phyloP scores from a whole-genome alignment of 2,329 filamentous ascomycete species.

The Fusarium caatingaense region DNA sequence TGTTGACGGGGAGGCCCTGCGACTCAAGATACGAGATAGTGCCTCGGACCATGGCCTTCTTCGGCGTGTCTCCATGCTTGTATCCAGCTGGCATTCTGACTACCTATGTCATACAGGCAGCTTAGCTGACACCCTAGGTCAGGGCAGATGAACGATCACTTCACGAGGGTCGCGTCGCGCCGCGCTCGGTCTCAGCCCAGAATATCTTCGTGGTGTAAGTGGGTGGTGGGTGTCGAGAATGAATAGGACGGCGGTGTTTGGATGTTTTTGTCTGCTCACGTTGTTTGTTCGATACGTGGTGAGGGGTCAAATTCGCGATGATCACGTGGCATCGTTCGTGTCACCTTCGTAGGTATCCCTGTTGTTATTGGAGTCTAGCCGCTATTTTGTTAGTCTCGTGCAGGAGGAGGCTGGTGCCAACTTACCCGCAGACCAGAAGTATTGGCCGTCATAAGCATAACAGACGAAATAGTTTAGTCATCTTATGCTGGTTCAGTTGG shows the following conservation, averaged over 20 bases:
- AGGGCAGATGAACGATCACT: no score
- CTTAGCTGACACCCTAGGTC: no score
- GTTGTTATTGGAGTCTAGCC: background rate
- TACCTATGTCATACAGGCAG: background rate
- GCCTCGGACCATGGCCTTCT: constrained; percentile 55
- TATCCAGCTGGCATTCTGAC: constrained; percentile 49
- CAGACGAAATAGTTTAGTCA: background rate
- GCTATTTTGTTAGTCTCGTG: background rate
- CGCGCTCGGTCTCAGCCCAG: constrained; percentile 6
- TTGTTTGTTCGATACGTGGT: constrained; percentile 13
- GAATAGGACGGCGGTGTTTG: constrained; percentile 46
- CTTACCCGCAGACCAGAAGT: background rate
- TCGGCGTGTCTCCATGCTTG: constrained; percentile 53
- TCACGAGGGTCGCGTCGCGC: background rate
- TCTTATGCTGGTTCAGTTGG: accelerated
- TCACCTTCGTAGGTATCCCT: background rate
- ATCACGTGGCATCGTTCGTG: constrained; percentile 38
- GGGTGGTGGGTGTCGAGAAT: constrained; percentile 46
- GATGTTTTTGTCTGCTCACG: constrained; percentile 50
- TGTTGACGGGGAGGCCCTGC: constrained; percentile 54
- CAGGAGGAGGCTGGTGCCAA: background rate
- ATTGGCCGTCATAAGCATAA: background rate
- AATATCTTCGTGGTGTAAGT: constrained; percentile 32
- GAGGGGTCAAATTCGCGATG: constrained; percentile 37
- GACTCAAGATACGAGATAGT: constrained; percentile 56